A percentile compares a stretch with the other conserved stretches of the same genome.
These are phyloP conservation scores for Nigrospora oryzae DNA, from an alignment of 2,329 filamentous ascomycete species.

Conservation along the genomic window DNA sequence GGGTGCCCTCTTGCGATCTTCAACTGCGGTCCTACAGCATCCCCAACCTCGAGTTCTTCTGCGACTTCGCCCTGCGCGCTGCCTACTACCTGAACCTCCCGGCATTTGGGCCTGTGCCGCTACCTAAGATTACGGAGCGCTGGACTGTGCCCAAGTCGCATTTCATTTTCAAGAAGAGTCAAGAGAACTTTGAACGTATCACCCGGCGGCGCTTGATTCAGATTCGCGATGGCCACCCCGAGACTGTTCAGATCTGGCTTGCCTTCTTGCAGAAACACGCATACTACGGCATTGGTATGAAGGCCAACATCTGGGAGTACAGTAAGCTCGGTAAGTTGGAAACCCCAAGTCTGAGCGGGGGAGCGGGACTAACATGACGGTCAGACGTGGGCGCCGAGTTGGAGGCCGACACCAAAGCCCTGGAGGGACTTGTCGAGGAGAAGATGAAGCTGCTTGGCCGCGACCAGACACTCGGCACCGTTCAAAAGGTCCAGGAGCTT, in stretches of 20 bases:
- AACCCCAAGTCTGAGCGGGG: not conserved
- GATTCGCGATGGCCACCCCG: conserved; percentile 83
- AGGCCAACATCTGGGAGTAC: conserved; percentile 94
- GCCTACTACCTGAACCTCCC: conserved; percentile 90
- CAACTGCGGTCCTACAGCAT: conserved; percentile 87
- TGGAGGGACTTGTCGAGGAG: conserved; percentile 33
- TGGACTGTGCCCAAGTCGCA: conserved; percentile 88
- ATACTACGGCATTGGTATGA: conserved; percentile 96
- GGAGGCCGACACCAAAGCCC: conserved; percentile 22
- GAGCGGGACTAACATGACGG: not conserved
- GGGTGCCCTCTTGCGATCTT: conserved; percentile 79
- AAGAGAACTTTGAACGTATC: conserved; percentile 95
- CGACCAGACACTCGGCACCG: conserved; percentile 37
- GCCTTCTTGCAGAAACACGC: conserved; percentile 87
- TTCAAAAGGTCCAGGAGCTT: conserved; percentile 49
- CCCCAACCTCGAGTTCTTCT: conserved; percentile 87
- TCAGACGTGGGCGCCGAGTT: conserved; percentile 42
- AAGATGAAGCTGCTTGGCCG: conserved; percentile 49
- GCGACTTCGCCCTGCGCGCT: conserved; percentile 87
- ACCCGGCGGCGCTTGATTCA: conserved; percentile 82
- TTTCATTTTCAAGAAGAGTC: conserved; percentile 94
- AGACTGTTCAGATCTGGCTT: conserved; percentile 85
- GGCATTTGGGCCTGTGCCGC: conserved; percentile 74
- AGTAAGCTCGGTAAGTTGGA: conserved; percentile 54
- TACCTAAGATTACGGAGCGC: conserved; percentile 79